These are phyloP conservation scores for Aspergillus sp. DNA, from an alignment of 2,329 filamentous ascomycete genomes.

Conservation along the genomic window DNA sequence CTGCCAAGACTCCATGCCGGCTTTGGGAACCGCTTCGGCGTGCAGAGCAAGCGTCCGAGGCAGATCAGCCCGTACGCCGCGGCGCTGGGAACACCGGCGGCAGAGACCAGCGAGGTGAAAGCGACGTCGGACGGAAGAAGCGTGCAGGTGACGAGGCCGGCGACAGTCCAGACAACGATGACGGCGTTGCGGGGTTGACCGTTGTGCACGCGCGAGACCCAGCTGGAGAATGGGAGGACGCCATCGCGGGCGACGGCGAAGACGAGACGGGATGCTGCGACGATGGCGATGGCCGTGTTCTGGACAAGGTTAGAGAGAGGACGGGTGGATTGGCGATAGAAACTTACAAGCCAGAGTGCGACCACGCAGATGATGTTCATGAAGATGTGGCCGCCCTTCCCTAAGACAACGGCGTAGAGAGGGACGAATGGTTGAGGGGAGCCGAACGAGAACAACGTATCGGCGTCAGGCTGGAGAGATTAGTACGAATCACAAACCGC, in stretches of 20 bases:
- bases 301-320: conserved; percentile 7
- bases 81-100: conserved; percentile 52
- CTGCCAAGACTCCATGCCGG: conserved; percentile 48
- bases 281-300: conserved; percentile 61
- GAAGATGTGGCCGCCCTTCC: conserved; percentile 57
- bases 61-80: conserved; percentile 55
- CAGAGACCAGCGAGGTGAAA: conserved; percentile 55
- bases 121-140: conserved; percentile 56
- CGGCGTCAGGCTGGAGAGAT: conserved; percentile 43
- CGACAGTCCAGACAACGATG: conserved; percentile 57
- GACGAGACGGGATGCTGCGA: conserved; percentile 60
- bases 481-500: background rate
- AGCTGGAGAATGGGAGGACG: conserved; percentile 58
- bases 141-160: conserved; percentile 57
- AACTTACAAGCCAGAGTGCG: conserved; percentile 52
- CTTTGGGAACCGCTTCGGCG: conserved; percentile 49
- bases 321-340: background rate
- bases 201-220: conserved; percentile 55
- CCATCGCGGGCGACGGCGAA: conserved; percentile 63
- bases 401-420: conserved; percentile 57
- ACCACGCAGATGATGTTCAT: conserved; percentile 60
- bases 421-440: conserved; percentile 60
- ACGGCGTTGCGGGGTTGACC: conserved; percentile 62
- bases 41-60: conserved; percentile 48
- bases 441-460: conserved; percentile 53